Conservation (phyloP, 78 protist species). For the Chrysochromulina parva region DNA sequence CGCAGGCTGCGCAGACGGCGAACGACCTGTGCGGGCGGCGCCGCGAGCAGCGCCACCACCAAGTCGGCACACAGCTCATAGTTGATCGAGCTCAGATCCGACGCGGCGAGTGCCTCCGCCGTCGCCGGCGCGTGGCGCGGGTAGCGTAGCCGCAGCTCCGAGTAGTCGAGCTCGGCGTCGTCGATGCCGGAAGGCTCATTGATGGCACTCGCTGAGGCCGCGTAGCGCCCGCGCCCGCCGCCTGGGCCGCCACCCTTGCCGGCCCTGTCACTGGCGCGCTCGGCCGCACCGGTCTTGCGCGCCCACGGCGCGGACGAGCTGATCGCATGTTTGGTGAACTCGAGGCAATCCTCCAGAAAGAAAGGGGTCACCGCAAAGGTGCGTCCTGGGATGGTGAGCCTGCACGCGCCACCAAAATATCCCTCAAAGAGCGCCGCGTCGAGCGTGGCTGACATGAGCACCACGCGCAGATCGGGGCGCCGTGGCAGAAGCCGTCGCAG, state of each 20-base stretch:
- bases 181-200: no score
- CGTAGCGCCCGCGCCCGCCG: neutral
- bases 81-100: neutral
- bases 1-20: no score
- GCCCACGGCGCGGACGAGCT: neutral
- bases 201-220: no score
- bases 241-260: neutral
- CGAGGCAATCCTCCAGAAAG: slow-evolving; percentile 57
- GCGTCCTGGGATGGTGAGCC: slow-evolving; percentile 73
- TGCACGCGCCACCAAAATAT: slow-evolving; percentile 68
- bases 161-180: no score
- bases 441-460: slow-evolving; percentile 83
- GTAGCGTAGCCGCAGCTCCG: no score
- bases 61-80: neutral
- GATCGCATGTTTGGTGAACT: neutral
- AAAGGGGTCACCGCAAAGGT: slow-evolving; percentile 64
- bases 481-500: slow-evolving; percentile 30
- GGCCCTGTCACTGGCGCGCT: no score
- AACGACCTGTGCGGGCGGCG: no score
- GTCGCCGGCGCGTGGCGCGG: no score
- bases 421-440: slow-evolving; percentile 72
- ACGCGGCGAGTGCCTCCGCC: neutral
- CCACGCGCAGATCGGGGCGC: slow-evolving; percentile 39
- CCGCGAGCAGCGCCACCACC: neutral
- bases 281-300: no score